These are phyloP conservation scores for Geosmithia putterillii DNA, from an alignment of 2,329 filamentous ascomycete genomes.

Conservation along the genomic window DNA sequence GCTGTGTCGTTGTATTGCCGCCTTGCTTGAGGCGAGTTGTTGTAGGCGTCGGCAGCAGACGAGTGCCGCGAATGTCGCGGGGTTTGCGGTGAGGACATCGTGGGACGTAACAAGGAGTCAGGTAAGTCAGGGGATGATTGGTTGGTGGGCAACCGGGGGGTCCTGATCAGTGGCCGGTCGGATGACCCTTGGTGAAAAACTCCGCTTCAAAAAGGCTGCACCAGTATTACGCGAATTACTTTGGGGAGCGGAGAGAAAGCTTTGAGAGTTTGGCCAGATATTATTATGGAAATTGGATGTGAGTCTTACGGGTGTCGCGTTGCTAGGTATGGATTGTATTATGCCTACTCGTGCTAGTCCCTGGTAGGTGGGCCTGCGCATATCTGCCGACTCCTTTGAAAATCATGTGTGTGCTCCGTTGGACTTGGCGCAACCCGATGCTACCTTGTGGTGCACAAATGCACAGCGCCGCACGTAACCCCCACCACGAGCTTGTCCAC, in stretches of 20 bases:
- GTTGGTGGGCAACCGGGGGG: not conserved
- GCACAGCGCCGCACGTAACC: too few species aligned
- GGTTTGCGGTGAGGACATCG: constrained; percentile 35
- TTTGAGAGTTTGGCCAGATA: not conserved
- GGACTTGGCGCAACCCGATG: not conserved
- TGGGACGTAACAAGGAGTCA: constrained; percentile 7
- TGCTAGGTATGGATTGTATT: not conserved
- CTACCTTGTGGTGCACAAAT: not conserved
- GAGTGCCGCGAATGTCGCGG: constrained; percentile 47
- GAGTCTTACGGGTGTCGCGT: not conserved
- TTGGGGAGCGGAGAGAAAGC: too few species aligned
- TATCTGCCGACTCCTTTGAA: not conserved
- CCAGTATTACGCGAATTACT: too few species aligned
- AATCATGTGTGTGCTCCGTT: not conserved
- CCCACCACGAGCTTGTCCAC: not conserved
- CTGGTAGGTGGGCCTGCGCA: not conserved
- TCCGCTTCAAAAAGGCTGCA: not conserved
- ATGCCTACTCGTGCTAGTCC: not conserved
- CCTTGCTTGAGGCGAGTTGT: constrained; percentile 31
- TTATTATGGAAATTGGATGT: not conserved
- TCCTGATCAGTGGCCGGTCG: not conserved
- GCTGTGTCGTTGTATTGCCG: constrained; percentile 38
- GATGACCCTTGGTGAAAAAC: not conserved
- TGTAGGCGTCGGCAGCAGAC: constrained; percentile 38
- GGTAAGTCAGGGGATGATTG: not conserved